Conservation (phyloP, 2,329 filamentous ascomycete genomes). For the Cordyceps farinosa region DNA sequence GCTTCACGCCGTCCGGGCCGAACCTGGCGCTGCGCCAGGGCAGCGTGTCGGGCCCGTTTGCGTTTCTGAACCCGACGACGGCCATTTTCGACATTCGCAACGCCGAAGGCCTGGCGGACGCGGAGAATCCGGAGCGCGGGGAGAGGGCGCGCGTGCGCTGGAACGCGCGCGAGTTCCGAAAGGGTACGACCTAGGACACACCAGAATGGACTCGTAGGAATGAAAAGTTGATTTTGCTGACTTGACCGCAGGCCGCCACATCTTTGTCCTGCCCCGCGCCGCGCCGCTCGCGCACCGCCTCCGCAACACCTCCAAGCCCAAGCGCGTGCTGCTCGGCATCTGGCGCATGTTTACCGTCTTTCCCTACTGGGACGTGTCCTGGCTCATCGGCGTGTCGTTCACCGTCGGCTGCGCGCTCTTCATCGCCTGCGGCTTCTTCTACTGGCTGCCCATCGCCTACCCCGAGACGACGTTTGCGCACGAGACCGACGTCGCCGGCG, state of each 20-base stretch:
- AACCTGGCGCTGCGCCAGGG: constrained; percentile 19
- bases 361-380: constrained; percentile 26
- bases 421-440: constrained; percentile 43
- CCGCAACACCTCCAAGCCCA: constrained; percentile 13
- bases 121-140: not conserved
- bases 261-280: constrained; percentile 19
- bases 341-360: constrained; percentile 22
- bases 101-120: constrained; percentile 13
- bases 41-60: constrained; percentile 20
- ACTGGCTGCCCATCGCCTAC: constrained; percentile 54
- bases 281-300: constrained; percentile 20
- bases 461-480: constrained; percentile 49
- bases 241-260: constrained; percentile 15
- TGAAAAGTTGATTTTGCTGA: not conserved
- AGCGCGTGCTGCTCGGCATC: constrained; percentile 19
- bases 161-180: constrained; percentile 21
- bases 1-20: constrained; percentile 18
- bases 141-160: constrained; percentile 19
- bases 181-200: constrained; percentile 4
- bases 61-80: constrained; percentile 21
- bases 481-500: constrained; percentile 47
- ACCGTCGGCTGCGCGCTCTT: constrained; percentile 24
- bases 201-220: too few relatives aligned
- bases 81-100: constrained; percentile 20
- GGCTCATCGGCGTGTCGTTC: constrained; percentile 22